Base-by-base conservation (phyloP, 176 grass and related monocot species). In the Oryza glumipatula region DNA sequence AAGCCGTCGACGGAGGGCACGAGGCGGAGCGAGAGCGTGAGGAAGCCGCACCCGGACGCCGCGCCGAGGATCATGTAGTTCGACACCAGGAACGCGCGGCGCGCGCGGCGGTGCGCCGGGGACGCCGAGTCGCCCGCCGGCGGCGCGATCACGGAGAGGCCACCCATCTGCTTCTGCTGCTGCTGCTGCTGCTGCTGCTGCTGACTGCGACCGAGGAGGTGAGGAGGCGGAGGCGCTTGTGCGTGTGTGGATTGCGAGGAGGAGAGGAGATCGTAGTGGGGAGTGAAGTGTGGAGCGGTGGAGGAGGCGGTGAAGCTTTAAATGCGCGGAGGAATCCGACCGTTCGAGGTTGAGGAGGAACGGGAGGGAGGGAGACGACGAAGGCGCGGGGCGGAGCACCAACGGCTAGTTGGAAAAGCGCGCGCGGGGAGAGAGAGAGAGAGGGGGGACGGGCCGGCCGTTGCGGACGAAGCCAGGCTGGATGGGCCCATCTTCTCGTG, bases 61-160 rank as follows among this genome's bases (percentile, higher is more conserved):
- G 91, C 92, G 1, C 91, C 97, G 41, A 99, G 92, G 82, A 99
- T 88, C 75, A 92, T 81, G 91, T 99, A 99, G 94, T 99, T 99
- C 35, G 88, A 91, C 76, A 99, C 71, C 9, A 99, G 92, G 84
- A 99, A 99, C 23, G 78, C 86, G 32, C 91, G 87, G 72, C 93
- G 94, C 11, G 94, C 88, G 7, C 90, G 68, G 30, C 90, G 93
- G 90, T 94, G 93, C 11, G 88, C 85, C 15, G 78, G 87, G 0
- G 93, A 94, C 10, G 90, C 90, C 35, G 85, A 44, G 76, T 94
- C 93, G 1, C 90, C 79, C 0, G 90, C 83, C 3, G 90, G 93
- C 14, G 90, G 88, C 60, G 93, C 88, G 73, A 94, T 89, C 71
- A 94, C 90, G 9, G 93, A 94, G 63, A 94, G 93, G 72, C 93